Percentiles rank a stretch among this genome's conserved stretches.
Conservation (phyloP, 1,284 basidiomycete genomes). For the Ustilago cynodontis region DNA sequence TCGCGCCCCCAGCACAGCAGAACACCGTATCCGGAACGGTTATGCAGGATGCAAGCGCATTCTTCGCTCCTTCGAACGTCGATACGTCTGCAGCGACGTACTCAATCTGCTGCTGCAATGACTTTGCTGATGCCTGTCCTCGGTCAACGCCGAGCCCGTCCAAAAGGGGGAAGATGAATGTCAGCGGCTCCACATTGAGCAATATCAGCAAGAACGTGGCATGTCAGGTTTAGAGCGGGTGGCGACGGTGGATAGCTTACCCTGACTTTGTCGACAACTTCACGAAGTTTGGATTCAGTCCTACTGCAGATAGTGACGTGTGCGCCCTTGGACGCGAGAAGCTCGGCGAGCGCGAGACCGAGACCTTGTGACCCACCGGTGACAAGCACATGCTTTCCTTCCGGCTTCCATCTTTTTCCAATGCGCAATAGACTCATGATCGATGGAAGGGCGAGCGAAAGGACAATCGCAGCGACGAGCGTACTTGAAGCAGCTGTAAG, state of each 20-base stretch:
- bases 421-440: slow-evolving; percentile 32
- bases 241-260: slow-evolving; percentile 69
- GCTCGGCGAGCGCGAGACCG: slow-evolving; percentile 79
- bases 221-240: neutral
- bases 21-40: slow-evolving; percentile 79
- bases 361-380: slow-evolving; percentile 85
- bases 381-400: slow-evolving; percentile 72
- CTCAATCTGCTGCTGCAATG: slow-evolving; percentile 28
- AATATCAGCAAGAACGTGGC: neutral
- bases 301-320: slow-evolving; percentile 85
- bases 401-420: slow-evolving; percentile 34
- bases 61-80: slow-evolving; percentile 57
- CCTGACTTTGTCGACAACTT: slow-evolving; percentile 77
- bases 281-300: slow-evolving; percentile 76
- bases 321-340: slow-evolving; percentile 80
- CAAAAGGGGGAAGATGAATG: neutral
- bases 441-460: slow-evolving; percentile 31
- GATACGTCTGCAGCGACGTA: slow-evolving; percentile 64
- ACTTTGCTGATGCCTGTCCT: slow-evolving; percentile 27
- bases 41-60: slow-evolving; percentile 32
- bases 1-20: slow-evolving; percentile 79
- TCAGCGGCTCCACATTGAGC: neutral
- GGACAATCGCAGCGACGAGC: slow-evolving; percentile 13
- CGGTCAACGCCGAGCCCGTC: slow-evolving; percentile 4
- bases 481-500: slow-evolving; percentile 14